phyloP scores from a whole-genome alignment of 768 basidiomycete species.

The Lactarius psammicola region DNA sequence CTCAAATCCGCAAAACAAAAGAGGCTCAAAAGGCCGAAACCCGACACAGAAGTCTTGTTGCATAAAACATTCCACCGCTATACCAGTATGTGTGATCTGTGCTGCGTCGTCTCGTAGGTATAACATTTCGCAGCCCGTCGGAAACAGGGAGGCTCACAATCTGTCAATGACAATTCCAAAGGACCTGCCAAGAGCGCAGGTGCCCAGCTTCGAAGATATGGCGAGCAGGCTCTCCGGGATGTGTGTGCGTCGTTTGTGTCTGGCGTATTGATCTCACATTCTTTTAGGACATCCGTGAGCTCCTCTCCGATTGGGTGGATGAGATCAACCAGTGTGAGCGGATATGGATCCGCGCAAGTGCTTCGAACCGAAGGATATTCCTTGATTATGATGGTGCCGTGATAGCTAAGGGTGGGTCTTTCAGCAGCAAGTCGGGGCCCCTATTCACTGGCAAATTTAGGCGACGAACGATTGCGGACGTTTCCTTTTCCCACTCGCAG shows the following conservation, averaged over 20 bases:
- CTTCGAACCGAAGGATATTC: slow-evolving; percentile 84
- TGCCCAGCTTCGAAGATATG: slow-evolving; percentile 89
- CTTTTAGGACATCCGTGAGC: slow-evolving; percentile 77
- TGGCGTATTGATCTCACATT: slow-evolving; percentile 5
- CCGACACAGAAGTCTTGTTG: slow-evolving; percentile 75
- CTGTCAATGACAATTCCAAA: slow-evolving; percentile 88
- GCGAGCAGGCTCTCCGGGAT: slow-evolving; percentile 89
- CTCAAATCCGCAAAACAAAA: slow-evolving; percentile 37
- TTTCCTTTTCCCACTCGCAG: slow-evolving; percentile 97
- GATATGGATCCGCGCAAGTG: slow-evolving; percentile 90
- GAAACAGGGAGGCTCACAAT: slow-evolving; percentile 97
- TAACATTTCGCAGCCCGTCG: slow-evolving; percentile 64
- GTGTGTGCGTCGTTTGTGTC: slow-evolving; percentile 43
- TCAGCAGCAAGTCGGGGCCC: not conserved
- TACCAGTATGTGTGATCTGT: slow-evolving; percentile 66
- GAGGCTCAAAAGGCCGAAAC: slow-evolving; percentile 57
- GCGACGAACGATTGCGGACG: slow-evolving; percentile 76
- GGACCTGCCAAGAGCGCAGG: slow-evolving; percentile 93
- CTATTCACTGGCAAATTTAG: slow-evolving; percentile 31
- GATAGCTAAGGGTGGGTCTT: slow-evolving; percentile 55
- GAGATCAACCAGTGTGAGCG: slow-evolving; percentile 84
- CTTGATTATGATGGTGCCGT: slow-evolving; percentile 82
- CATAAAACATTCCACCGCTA: slow-evolving; percentile 99
- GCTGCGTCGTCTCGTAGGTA: not conserved
- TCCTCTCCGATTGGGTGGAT: slow-evolving; percentile 83